phyloP scores from a whole-genome alignment of 2,329 filamentous ascomycete genomes.

The Aspergillus awamori region DNA sequence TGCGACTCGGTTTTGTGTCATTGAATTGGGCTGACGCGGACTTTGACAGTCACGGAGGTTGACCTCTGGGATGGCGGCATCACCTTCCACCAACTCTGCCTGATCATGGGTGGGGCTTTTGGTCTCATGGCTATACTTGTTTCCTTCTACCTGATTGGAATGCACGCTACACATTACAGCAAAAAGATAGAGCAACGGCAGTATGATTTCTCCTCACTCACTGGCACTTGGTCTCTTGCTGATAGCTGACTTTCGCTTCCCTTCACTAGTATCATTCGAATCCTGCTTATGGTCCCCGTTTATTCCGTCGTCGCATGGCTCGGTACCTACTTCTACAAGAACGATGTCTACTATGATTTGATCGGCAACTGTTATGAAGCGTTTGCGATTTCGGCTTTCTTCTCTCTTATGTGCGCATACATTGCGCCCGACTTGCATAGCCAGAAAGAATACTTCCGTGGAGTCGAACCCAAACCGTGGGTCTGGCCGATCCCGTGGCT shows the following conservation, averaged over 20 bases:
- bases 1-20: background rate
- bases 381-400: constrained; percentile 85
- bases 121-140: constrained; percentile 54
- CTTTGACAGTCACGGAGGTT: constrained; percentile 47
- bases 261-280: constrained; percentile 72
- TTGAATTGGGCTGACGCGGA: constrained; percentile 6
- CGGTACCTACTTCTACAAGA: constrained; percentile 72
- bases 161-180: constrained; percentile 63
- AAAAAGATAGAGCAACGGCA: constrained; percentile 64
- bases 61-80: constrained; percentile 55
- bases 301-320: constrained; percentile 76
- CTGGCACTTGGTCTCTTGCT: background rate
- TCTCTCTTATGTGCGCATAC: constrained; percentile 79
- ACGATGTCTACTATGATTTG: constrained; percentile 79
- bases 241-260: constrained; percentile 9
- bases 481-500: constrained; percentile 73
- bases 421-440: constrained; percentile 74
- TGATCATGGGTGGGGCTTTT: constrained; percentile 58
- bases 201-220: constrained; percentile 39
- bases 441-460: constrained; percentile 80
- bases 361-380: constrained; percentile 86
- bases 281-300: constrained; percentile 84
- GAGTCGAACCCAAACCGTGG: constrained; percentile 70
- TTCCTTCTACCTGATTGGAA: constrained; percentile 58
- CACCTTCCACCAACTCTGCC: constrained; percentile 60